Evolutionary conservation across 352 stramenopile genomes (phyloP).

Genomic region (Globisporangium megalacanthum): DNA sequence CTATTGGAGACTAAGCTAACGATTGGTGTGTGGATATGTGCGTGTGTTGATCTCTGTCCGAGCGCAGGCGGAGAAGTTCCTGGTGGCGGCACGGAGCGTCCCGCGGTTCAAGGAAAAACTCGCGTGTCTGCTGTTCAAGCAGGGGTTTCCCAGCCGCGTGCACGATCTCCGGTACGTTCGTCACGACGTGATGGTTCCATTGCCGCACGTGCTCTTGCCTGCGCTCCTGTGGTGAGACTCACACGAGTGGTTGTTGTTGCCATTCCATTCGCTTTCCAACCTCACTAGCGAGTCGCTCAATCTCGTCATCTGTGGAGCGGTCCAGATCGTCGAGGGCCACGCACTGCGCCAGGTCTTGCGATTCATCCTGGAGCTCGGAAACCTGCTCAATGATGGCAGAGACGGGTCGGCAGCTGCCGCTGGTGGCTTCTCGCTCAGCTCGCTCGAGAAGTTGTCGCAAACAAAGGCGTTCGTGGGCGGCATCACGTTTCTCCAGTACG

Average conservation of each 20-base stretch:
- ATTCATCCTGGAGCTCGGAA: conserved; percentile 74
- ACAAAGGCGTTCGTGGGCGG: conserved; percentile 74
- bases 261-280: neutral
- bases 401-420: conserved; percentile 13
- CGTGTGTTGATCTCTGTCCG: no score
- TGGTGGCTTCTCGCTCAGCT: conserved; percentile 70
- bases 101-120: conserved; percentile 66
- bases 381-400: conserved; percentile 73
- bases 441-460: conserved; percentile 69
- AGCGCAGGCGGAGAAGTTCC: conserved; percentile 61
- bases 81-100: conserved; percentile 53
- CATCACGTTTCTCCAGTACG: conserved; percentile 74
- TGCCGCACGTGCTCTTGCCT: no score
- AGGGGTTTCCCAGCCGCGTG: conserved; percentile 60
- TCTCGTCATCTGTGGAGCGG: conserved; percentile 55
- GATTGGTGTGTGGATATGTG: no score
- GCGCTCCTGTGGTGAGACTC: no score
- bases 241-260: no score
- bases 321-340: conserved; percentile 66
- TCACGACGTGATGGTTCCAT: no score
- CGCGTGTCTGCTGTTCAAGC: conserved; percentile 73
- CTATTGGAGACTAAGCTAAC: no score
- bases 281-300: conserved; percentile 64
- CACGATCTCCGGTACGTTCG: conserved; percentile 59
- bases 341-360: conserved; percentile 54